Conservation (phyloP, 2,329 filamentous ascomycete genomes). For the Emmonsiellopsis sp. region DNA sequence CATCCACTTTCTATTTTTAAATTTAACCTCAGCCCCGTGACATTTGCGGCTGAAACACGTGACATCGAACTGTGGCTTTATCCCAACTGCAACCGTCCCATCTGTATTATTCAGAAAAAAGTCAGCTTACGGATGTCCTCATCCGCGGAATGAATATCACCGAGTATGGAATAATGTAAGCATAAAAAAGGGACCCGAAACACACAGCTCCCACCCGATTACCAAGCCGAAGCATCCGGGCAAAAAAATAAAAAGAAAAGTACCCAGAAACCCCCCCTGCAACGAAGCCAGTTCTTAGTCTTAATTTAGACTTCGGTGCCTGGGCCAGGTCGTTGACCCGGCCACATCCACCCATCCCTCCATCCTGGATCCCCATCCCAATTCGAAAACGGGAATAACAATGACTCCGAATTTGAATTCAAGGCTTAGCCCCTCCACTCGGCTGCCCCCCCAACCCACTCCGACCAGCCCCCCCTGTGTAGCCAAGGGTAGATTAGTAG, state of each 20-base stretch:
- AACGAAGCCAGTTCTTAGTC: not conserved
- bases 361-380: not conserved
- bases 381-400: not conserved
- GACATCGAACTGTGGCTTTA: not conserved
- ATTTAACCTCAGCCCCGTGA: slow-evolving; percentile 1
- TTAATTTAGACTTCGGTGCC: slow-evolving; percentile 1
- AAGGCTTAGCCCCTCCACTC: not conserved
- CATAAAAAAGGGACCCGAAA: too few relatives aligned
- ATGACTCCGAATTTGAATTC: not conserved
- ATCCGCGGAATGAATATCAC: too few relatives aligned
- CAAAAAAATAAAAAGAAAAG: not conserved
- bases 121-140: not conserved
- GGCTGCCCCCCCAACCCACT: not conserved
- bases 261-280: not conserved
- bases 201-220: not conserved
- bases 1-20: not conserved
- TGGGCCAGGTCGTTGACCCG: not conserved
- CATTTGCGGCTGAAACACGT: slow-evolving; percentile 1
- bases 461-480: not conserved
- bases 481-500: not conserved
- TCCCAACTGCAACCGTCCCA: not conserved
- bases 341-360: not conserved
- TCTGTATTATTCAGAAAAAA: not conserved
- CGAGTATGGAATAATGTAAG: too few relatives aligned
- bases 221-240: not conserved